Evolutionary conservation across 2,329 filamentous ascomycete genomes (phyloP).

Genomic region (Berkeleyomyces rouxiae): DNA sequence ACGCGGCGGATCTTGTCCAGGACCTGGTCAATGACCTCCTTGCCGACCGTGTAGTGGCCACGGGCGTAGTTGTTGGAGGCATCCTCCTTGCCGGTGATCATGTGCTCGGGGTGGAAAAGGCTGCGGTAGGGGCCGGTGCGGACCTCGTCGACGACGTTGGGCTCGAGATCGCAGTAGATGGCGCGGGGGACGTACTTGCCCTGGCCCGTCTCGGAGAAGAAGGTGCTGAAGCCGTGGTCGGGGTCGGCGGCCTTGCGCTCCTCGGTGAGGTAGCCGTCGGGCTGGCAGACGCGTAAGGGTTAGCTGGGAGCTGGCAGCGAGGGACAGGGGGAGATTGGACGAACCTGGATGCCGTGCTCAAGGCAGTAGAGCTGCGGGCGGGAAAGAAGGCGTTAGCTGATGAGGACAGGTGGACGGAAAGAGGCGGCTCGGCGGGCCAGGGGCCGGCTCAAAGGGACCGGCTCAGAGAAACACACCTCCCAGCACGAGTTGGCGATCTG

Average conservation of each 20-base stretch:
- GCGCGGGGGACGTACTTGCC: slow-evolving; percentile 98
- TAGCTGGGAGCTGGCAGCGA: not conserved
- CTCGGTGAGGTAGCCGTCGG: slow-evolving; percentile 95
- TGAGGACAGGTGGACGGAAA: not conserved
- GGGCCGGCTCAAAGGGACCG: not conserved
- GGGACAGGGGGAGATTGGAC: slow-evolving; percentile 20
- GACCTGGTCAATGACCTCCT: slow-evolving; percentile 57
- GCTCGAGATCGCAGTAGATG: slow-evolving; percentile 99
- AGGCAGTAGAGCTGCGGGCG: slow-evolving; percentile 83
- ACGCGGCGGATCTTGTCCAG: slow-evolving; percentile 55
- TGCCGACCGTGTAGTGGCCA: slow-evolving; percentile 61
- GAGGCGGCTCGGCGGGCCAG: not conserved
- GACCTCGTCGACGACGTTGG: slow-evolving; percentile 98
- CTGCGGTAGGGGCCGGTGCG: slow-evolving; percentile 91
- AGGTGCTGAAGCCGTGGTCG: slow-evolving; percentile 98
- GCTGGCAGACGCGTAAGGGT: slow-evolving; percentile 33
- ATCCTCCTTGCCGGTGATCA: slow-evolving; percentile 62
- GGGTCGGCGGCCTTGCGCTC: slow-evolving; percentile 88
- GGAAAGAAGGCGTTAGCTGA: not conserved
- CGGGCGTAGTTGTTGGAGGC: slow-evolving; percentile 64
- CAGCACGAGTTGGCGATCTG: slow-evolving; percentile 99
- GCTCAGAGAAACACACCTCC: slow-evolving; percentile 58
- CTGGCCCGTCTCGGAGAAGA: slow-evolving; percentile 98
- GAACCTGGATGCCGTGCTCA: slow-evolving; percentile 97
- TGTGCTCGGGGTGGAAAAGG: slow-evolving; percentile 66